Evolutionary conservation across 2,329 filamentous ascomycete species (phyloP).

Genomic region (Arthrobotrys conoides): DNA sequence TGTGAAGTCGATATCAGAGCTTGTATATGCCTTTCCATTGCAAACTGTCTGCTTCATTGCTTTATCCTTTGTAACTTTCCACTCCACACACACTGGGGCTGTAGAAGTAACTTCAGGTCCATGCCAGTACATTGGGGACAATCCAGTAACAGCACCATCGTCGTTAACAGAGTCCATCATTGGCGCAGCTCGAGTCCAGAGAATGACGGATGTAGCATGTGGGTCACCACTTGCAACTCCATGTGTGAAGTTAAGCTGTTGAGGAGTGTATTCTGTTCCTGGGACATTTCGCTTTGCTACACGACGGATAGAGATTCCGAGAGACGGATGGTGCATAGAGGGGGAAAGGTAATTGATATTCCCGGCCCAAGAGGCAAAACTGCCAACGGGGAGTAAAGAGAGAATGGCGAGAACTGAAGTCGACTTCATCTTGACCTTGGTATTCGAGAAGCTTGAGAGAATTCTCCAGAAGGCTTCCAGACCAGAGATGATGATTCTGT

Average conservation of each 20-base stretch:
- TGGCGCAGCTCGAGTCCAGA: conserved; percentile 68
- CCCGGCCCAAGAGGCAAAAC: conserved; percentile 64
- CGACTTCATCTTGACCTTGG: conserved; percentile 5
- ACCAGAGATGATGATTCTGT: not conserved
- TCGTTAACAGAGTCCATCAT: conserved; percentile 67
- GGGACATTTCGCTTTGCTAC: conserved; percentile 73
- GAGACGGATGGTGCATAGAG: conserved; percentile 74
- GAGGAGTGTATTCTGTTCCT: conserved; percentile 68
- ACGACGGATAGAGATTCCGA: conserved; percentile 77
- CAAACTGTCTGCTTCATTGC: conserved; percentile 70
- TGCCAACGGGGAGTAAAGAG: conserved; percentile 8
- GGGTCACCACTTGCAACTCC: conserved; percentile 72
- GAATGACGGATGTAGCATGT: conserved; percentile 68
- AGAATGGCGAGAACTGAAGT: conserved; percentile 7
- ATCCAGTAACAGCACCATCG: conserved; percentile 68
- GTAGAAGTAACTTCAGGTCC: conserved; percentile 72
- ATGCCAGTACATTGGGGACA: conserved; percentile 67
- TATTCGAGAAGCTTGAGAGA: conserved; percentile 2
- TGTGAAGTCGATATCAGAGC: conserved; percentile 81
- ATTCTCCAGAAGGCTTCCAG: not conserved
- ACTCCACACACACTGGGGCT: conserved; percentile 78
- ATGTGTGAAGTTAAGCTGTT: conserved; percentile 76
- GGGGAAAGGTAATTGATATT: conserved; percentile 79
- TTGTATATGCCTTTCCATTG: conserved; percentile 76
- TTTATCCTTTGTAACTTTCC: conserved; percentile 72